Percentiles rank a stretch among this genome's conserved stretches.
Conservation (phyloP, 257 asterid genomes). For the Ballota nigra region DNA sequence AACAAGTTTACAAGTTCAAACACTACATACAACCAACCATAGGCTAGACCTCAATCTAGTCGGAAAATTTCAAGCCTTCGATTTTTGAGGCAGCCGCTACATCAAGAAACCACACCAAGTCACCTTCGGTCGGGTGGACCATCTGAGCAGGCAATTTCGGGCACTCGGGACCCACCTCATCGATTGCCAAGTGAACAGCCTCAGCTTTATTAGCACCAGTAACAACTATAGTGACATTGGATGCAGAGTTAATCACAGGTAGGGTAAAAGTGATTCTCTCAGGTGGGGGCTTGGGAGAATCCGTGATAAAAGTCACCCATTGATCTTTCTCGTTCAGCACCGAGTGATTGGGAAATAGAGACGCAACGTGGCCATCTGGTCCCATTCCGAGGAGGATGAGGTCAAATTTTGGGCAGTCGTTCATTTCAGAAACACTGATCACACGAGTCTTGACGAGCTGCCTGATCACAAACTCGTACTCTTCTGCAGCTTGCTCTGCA, state of each 20-base stretch:
- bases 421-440: slow-evolving; percentile 40
- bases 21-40: slow-evolving; percentile 42
- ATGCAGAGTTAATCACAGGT: slow-evolving; percentile 60
- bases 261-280: slow-evolving; percentile 73
- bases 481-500: slow-evolving; percentile 88
- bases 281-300: slow-evolving; percentile 82
- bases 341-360: slow-evolving; percentile 57
- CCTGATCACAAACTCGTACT: slow-evolving; percentile 73
- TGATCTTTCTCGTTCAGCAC: slow-evolving; percentile 49
- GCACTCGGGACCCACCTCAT: slow-evolving; percentile 36
- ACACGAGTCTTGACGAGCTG: slow-evolving; percentile 82
- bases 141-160: slow-evolving; percentile 58
- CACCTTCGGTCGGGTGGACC: slow-evolving; percentile 65
- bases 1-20: slow-evolving; percentile 32
- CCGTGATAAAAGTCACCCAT: slow-evolving; percentile 69
- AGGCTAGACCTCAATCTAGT: slow-evolving; percentile 22
- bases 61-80: slow-evolving; percentile 41
- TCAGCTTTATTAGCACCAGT: slow-evolving; percentile 53
- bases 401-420: slow-evolving; percentile 62
- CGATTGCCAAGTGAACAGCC: slow-evolving; percentile 47
- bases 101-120: slow-evolving; percentile 86
- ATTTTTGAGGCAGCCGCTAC: slow-evolving; percentile 67
- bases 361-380: slow-evolving; percentile 72
- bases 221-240: slow-evolving; percentile 59
- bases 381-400: slow-evolving; percentile 79